These are phyloP conservation scores for Chaetoceros tenuissimus DNA, from an alignment of 108 stramenopile species.

Conservation along the genomic window DNA sequence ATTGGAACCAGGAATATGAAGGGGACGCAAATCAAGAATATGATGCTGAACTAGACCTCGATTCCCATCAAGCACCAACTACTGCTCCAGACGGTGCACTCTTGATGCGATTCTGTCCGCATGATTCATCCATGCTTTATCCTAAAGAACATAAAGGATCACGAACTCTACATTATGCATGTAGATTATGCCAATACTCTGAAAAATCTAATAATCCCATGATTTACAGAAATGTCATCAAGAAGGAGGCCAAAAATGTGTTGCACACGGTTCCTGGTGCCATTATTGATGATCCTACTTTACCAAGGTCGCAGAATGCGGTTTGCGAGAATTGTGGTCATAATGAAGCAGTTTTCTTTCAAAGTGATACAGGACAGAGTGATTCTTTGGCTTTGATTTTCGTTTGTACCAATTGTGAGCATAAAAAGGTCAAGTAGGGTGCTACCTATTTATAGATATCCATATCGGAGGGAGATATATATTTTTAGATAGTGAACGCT, in stretches of 20 bases:
- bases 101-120: slow-evolving; percentile 85
- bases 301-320: slow-evolving; percentile 73
- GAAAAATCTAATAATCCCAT: slow-evolving; percentile 60
- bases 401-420: slow-evolving; percentile 86
- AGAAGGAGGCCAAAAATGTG: slow-evolving; percentile 81
- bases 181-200: slow-evolving; percentile 76
- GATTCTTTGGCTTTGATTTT: slow-evolving; percentile 86
- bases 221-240: slow-evolving; percentile 72
- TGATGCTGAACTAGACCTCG: slow-evolving; percentile 38
- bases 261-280: slow-evolving; percentile 74
- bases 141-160: slow-evolving; percentile 79
- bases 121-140: slow-evolving; percentile 88
- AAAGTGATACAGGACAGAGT: slow-evolving; percentile 62
- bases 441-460: too few relatives aligned
- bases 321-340: slow-evolving; percentile 80
- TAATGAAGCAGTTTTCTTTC: slow-evolving; percentile 87
- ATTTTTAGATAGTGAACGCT: too few relatives aligned
- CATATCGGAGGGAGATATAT: too few relatives aligned
- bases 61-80: slow-evolving; percentile 6
- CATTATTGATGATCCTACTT: slow-evolving; percentile 81
- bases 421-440: slow-evolving; percentile 86
- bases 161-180: slow-evolving; percentile 60
- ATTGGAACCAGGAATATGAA: slow-evolving; percentile 10
- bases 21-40: slow-evolving; percentile 22
- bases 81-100: slow-evolving; percentile 32